Percentiles rank a stretch among this genome's conserved stretches.
phyloP scores from a whole-genome alignment of 768 basidiomycete species.

The Russula lepida region DNA sequence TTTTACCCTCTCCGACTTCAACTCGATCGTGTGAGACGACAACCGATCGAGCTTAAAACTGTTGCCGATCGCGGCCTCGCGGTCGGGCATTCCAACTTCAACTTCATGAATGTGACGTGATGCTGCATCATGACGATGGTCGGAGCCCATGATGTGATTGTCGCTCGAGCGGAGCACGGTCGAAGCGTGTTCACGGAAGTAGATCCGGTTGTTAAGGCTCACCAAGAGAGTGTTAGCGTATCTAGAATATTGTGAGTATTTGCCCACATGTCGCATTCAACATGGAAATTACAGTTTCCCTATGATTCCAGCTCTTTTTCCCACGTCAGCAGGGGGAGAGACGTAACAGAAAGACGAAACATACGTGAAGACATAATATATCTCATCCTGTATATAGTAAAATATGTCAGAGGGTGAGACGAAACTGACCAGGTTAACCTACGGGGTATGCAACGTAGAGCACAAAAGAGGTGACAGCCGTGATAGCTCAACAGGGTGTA shows the following conservation, averaged over 20 bases:
- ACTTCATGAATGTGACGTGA: neutral
- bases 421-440: neutral
- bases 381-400: neutral
- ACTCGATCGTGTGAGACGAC: neutral
- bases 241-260: neutral
- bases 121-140: neutral
- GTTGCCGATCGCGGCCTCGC: neutral
- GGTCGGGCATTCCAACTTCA: neutral
- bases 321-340: neutral
- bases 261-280: neutral
- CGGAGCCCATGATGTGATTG: neutral
- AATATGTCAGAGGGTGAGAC: neutral
- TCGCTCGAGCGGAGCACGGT: neutral
- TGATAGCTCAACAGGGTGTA: neutral
- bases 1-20: neutral
- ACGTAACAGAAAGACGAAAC: neutral
- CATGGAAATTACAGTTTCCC: constrained; percentile 17
- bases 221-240: constrained; percentile 25
- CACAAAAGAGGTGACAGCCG: neutral
- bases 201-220: constrained; percentile 23
- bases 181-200: constrained; percentile 9
- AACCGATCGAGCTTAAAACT: neutral
- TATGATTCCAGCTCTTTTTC: constrained; percentile 18
- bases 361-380: constrained; percentile 13
- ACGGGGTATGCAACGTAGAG: constrained; percentile 11